phyloP scores from a whole-genome alignment of 2,329 filamentous ascomycete genomes.

The Ceratocystis colombiana region DNA sequence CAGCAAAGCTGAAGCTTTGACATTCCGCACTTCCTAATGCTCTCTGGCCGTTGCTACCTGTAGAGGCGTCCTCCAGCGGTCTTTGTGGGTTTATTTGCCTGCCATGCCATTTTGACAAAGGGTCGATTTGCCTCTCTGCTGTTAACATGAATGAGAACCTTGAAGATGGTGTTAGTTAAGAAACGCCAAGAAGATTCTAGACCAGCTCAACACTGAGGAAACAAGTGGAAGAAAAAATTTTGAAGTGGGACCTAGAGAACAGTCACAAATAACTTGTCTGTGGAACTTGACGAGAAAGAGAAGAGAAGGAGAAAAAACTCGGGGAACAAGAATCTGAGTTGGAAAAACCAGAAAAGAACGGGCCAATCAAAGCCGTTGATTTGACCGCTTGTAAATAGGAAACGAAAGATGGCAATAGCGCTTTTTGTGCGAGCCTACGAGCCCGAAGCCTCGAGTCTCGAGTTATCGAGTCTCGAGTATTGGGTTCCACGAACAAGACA shows the following conservation, averaged over 20 bases:
- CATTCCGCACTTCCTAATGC: no score
- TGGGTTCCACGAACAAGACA: not conserved
- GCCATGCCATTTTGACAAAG: no score
- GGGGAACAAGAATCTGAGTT: not conserved
- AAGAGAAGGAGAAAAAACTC: not conserved
- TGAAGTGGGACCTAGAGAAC: not conserved
- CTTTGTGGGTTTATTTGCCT: no score
- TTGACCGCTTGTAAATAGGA: no score
- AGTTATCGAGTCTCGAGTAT: not conserved
- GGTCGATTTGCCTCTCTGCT: no score
- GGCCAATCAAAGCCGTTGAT: not conserved
- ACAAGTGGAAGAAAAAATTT: not conserved
- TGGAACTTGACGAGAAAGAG: not conserved
- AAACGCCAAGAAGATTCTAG: not conserved
- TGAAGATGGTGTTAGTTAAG: not conserved
- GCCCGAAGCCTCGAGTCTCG: not conserved
- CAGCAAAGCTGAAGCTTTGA: not conserved
- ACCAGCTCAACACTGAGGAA: not conserved
- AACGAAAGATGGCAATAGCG: no score
- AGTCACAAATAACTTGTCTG: not conserved
- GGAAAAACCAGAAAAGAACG: not conserved
- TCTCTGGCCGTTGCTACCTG: not conserved
- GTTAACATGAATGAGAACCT: not conserved
- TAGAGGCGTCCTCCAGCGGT: no score
- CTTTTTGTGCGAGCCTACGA: not conserved